Evolutionary conservation across 192 early-diverging fungal species (phyloP).

Genomic region (Piromyces sp.): DNA sequence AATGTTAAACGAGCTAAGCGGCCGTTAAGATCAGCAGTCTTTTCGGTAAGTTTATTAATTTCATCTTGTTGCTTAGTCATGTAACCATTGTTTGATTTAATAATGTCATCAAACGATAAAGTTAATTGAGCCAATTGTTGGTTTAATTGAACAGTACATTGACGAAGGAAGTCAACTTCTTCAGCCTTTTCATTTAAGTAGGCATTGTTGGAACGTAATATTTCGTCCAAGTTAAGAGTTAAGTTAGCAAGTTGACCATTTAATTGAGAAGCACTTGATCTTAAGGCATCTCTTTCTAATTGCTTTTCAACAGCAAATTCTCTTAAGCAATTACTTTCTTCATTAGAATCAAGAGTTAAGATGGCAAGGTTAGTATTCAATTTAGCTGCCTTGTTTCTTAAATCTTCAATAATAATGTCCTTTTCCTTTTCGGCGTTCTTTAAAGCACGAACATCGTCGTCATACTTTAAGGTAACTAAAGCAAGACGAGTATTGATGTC

Average conservation of each 20-base stretch:
- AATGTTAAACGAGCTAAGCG: neutral
- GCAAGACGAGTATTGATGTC: neutral
- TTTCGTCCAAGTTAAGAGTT: neutral
- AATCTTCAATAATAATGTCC: neutral
- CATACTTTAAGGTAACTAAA: neutral
- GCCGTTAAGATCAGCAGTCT: neutral
- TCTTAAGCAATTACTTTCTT: neutral
- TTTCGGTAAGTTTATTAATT: neutral
- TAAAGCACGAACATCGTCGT: neutral
- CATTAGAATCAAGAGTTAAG: neutral
- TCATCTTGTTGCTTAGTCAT: neutral
- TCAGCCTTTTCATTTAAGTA: neutral
- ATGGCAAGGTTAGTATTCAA: neutral
- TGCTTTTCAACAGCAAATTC: neutral
- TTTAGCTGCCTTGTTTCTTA: neutral
- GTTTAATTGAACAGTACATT: neutral
- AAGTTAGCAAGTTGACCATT: neutral
- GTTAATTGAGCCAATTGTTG: neutral
- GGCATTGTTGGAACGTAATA: neutral
- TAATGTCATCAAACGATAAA: neutral
- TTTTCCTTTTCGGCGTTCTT: neutral
- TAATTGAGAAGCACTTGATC: neutral
- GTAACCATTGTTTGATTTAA: neutral
- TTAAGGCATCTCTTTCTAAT: neutral
- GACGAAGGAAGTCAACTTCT: neutral